Evolutionary conservation across 129 eudicot species (phyloP).

Genomic region (Flaveria ramosissima): DNA sequence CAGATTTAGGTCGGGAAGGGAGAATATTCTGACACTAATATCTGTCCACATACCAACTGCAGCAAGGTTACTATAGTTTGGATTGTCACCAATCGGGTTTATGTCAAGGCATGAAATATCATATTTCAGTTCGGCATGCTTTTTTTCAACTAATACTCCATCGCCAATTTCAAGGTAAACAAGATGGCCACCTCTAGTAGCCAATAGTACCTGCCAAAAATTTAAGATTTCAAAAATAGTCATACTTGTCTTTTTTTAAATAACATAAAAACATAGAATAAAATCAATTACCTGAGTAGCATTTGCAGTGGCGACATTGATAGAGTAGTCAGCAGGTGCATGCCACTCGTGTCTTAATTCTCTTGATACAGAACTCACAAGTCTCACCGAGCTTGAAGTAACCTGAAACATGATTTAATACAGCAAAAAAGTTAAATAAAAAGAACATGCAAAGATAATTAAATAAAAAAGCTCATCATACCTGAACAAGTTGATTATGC

Average conservation of each 20-base stretch:
- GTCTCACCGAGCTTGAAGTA: constrained; percentile 84
- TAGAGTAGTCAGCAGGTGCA: constrained; percentile 78
- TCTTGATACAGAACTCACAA: constrained; percentile 77
- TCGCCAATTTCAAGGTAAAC: constrained; percentile 94
- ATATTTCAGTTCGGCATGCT: constrained; percentile 69
- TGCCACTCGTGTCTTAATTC: constrained; percentile 82
- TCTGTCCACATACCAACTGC: constrained; percentile 99
- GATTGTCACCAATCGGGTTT: constrained; percentile 88
- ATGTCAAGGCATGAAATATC: constrained; percentile 95
- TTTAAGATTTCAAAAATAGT: neutral
- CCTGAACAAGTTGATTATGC: constrained; percentile 88
- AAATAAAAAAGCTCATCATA: constrained; percentile 28
- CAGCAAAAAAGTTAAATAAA: constrained; percentile 1
- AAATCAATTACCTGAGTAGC: constrained; percentile 68
- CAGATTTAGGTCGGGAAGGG: constrained; percentile 85
- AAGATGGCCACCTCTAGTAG: constrained; percentile 96
- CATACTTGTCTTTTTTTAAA: neutral
- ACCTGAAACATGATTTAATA: constrained; percentile 49
- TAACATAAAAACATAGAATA: neutral
- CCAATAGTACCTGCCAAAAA: constrained; percentile 67
- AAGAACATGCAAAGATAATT: neutral
- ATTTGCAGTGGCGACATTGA: constrained; percentile 97
- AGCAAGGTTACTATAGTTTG: constrained; percentile 74
- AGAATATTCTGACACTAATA: constrained; percentile 80
- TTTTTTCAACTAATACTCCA: constrained; percentile 67